Conservation (phyloP, 495 filamentous ascomycete genomes). For the Hyaloscypha finlandica region DNA sequence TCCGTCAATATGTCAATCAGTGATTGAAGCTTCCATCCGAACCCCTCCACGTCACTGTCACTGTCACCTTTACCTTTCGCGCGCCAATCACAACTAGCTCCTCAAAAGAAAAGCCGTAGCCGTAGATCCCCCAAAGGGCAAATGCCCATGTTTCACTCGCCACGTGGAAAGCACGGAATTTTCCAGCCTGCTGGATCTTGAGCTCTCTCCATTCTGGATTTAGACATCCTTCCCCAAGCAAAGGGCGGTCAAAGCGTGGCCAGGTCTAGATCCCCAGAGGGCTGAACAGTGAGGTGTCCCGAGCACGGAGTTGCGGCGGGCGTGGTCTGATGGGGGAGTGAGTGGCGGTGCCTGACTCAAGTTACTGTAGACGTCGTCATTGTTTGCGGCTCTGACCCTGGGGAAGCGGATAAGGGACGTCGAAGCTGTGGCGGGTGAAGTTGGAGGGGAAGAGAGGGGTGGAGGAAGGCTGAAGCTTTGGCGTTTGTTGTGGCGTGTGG, state of each 20-base stretch:
- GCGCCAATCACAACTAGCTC: not conserved
- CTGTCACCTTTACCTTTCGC: not conserved
- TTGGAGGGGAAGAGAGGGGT: not conserved
- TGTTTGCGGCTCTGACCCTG: not conserved
- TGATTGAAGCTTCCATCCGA: not conserved
- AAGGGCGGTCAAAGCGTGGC: not conserved
- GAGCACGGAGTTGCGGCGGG: not conserved
- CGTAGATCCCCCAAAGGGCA: not conserved
- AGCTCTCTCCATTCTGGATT: not conserved
- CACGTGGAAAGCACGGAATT: not conserved
- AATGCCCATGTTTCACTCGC: not conserved
- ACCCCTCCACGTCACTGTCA: not conserved
- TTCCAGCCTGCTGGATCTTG: not conserved
- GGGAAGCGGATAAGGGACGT: not conserved
- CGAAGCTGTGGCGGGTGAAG: not conserved
- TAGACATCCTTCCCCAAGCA: not conserved
- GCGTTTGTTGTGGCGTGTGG: not conserved
- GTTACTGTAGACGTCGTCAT: not conserved
- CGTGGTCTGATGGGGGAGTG: not conserved
- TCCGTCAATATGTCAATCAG: not conserved
- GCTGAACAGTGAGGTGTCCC: not conserved
- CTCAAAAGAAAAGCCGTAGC: not conserved
- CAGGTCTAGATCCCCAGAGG: not conserved
- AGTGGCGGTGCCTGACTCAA: not conserved
- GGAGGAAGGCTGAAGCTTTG: not conserved